phyloP scores from a whole-genome alignment of 805 yeast genomes.

The Monosporozyma aerobia region DNA sequence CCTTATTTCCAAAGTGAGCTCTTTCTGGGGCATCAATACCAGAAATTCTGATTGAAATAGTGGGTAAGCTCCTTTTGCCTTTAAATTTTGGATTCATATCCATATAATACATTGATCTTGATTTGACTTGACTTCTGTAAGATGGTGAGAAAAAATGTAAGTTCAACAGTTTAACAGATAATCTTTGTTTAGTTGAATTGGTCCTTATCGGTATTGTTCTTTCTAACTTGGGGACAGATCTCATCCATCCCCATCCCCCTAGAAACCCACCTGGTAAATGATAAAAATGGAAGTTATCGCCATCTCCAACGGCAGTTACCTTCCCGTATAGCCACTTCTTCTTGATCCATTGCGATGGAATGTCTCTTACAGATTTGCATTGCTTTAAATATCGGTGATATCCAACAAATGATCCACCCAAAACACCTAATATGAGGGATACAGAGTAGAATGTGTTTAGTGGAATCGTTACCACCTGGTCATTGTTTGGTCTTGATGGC shows the following conservation, averaged over 20 bases:
- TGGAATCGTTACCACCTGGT: background rate
- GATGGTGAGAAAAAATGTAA: background rate
- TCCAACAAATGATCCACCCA: constrained; percentile 31
- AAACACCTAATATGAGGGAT: background rate
- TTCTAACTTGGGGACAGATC: constrained; percentile 50
- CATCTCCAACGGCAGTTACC: constrained; percentile 90
- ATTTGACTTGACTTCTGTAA: background rate
- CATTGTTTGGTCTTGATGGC: background rate
- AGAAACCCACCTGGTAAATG: constrained; percentile 88
- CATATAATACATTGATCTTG: constrained; percentile 18
- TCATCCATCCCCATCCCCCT: constrained; percentile 91
- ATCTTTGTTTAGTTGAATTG: background rate
- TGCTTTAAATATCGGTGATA: constrained; percentile 43
- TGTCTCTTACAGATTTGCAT: constrained; percentile 38
- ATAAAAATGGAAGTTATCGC: constrained; percentile 85
- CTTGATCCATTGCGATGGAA: constrained; percentile 41
- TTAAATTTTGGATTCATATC: constrained; percentile 19
- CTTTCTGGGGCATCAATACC: constrained; percentile 97
- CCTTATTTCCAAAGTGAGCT: constrained; percentile 87
- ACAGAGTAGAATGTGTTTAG: background rate
- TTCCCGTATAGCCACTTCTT: constrained; percentile 49
- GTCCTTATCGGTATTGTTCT: background rate
- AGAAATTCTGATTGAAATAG: constrained; percentile 73
- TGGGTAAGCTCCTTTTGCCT: constrained; percentile 32
- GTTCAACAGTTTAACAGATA: background rate